Evolutionary conservation across 768 basidiomycete species (phyloP), one percentile per base, ranked within the genome.

Genomic region (Leucosporidium yakuticum): DNA sequence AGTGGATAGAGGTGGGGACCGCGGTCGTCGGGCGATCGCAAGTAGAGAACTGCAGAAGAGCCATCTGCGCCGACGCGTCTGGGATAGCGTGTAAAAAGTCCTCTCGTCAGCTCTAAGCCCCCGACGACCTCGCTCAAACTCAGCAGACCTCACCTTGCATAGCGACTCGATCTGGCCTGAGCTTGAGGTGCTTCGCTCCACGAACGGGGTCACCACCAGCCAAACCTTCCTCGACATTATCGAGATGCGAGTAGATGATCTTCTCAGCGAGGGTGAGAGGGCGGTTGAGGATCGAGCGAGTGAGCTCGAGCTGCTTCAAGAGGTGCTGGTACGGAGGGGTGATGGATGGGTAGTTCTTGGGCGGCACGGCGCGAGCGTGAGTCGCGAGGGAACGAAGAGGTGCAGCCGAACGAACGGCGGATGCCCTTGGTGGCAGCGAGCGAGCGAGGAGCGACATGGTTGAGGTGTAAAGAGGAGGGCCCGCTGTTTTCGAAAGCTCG

Each of bases 221-320:
- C 57, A 94, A 79, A 63, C 82, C 85, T 74, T 86, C 85, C 65
- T 87, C 85, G 6, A 91, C 90, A 73, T 95, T 70, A 59, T 85
- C 80, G 63, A 97, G 81, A 80, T 99, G 96, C 74, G 90, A 88
- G 80, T 96, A 98, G 36, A 99, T 83, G 53, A 98, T 94, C 83
- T 99, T 99, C 80, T 99, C 96, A 27, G 94, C 88, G n/a, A 99
- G 83, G 4, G 93, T 91, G 63, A 99, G 81, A 48, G 93, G 94
- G 63, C 87, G 82, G 73, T 85, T 82, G 64, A 98, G 83, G 55
- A 89, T 79, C 63, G 83, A 77, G 54, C 89, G 85, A 62, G 91
- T 90, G 62, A 79, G 79, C 62, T 84, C 81, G 64, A 96, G 84
- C 59, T 88, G 94, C 73, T 83, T 75, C 50, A 90, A 82, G 54